phyloP scores from a whole-genome alignment of 2,329 filamentous ascomycete genomes.

The Elsinoe ampelina region DNA sequence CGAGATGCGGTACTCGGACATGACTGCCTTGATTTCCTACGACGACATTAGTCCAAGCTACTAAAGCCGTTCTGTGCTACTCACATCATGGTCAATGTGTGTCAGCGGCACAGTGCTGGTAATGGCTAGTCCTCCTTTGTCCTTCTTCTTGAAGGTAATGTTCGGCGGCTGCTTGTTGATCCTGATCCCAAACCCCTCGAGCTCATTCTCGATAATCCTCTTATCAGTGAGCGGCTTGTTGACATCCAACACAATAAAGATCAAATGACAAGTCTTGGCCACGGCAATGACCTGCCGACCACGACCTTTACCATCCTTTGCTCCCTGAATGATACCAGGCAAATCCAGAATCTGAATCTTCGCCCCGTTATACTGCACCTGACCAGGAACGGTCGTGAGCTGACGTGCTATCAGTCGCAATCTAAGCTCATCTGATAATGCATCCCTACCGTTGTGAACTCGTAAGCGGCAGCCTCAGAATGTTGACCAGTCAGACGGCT shows the following conservation, averaged over 20 bases:
- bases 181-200: conserved; percentile 94
- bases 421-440: not conserved
- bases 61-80: too few species aligned
- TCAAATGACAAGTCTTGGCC: conserved; percentile 95
- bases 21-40: conserved; percentile 88
- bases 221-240: conserved; percentile 98
- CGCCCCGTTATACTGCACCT: conserved; percentile 92
- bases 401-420: conserved; percentile 18
- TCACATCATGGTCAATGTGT: conserved; percentile 75
- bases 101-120: conserved; percentile 87
- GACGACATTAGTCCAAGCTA: not conserved
- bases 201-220: conserved; percentile 83
- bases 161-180: conserved; percentile 97
- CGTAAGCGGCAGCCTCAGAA: conserved; percentile 93
- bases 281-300: conserved; percentile 97
- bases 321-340: conserved; percentile 96
- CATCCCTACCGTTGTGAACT: conserved; percentile 70
- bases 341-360: conserved; percentile 96
- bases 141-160: conserved; percentile 99
- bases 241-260: conserved; percentile 96
- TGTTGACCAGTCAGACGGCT: conserved; percentile 89
- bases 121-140: conserved; percentile 93
- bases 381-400: conserved; percentile 90
- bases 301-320: conserved; percentile 88
- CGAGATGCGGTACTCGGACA: conserved; percentile 93